Evolutionary conservation across 2,329 filamentous ascomycete genomes (phyloP).

Genomic region (Cladophialophora immunda): DNA sequence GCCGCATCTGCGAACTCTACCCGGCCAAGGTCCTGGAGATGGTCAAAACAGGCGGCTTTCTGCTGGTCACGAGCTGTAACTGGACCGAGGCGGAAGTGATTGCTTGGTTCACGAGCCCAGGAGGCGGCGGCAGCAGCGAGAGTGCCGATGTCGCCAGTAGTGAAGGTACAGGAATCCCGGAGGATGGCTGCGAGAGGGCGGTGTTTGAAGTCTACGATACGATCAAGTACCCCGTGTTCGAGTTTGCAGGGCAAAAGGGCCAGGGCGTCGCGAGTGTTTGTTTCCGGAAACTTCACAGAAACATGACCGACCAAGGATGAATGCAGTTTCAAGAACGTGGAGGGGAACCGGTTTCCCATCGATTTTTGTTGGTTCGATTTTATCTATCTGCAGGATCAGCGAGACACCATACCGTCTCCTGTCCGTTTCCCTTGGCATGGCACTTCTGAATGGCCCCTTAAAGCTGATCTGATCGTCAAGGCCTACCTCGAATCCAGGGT

Average conservation of each 20-base stretch:
- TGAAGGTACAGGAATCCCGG: neutral
- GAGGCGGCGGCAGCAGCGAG: neutral
- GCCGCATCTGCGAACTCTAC: conserved; percentile 77
- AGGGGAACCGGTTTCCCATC: no score
- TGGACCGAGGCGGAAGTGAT: conserved; percentile 92
- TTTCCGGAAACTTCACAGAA: conserved; percentile 64
- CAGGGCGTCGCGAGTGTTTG: conserved; percentile 89
- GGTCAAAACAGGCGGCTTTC: conserved; percentile 73
- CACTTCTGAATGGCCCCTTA: neutral
- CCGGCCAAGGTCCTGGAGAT: conserved; percentile 72
- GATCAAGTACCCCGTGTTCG: conserved; percentile 85
- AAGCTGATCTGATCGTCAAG: neutral
- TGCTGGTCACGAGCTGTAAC: conserved; percentile 95
- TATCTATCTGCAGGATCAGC: neutral
- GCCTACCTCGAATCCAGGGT: neutral
- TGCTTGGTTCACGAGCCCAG: conserved; percentile 73
- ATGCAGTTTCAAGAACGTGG: neutral
- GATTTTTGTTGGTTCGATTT: neutral
- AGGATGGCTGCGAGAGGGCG: conserved; percentile 1
- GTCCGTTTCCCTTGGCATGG: neutral
- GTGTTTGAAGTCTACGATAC: conserved; percentile 69
- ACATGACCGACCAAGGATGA: neutral
- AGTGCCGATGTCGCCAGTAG: conserved; percentile 27
- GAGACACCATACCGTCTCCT: neutral
- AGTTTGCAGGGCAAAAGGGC: conserved; percentile 86